A percentile compares a stretch with the other conserved stretches of the same genome.
phyloP scores from a whole-genome alignment of 2,329 filamentous ascomycete genomes.

The Aspergillus cejpii region DNA sequence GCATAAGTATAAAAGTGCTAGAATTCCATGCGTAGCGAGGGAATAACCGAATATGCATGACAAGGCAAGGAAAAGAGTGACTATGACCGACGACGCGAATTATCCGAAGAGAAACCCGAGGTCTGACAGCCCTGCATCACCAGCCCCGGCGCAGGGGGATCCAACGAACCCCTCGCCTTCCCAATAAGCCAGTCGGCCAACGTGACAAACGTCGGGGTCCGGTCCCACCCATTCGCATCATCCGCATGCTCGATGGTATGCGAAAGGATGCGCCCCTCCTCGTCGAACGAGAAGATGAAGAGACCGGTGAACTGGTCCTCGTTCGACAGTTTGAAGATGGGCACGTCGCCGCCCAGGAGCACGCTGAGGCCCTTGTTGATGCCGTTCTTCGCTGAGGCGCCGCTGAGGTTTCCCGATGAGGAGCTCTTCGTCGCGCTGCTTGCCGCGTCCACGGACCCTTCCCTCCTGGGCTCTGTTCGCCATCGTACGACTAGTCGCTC shows the following conservation, averaged over 20 bases:
- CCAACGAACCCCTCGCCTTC: constrained; percentile 54
- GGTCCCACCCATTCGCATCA: constrained; percentile 74
- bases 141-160: constrained; percentile 25
- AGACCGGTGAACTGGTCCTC: constrained; percentile 79
- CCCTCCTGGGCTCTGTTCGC: constrained; percentile 55
- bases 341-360: constrained; percentile 49
- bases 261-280: constrained; percentile 70
- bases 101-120: background rate
- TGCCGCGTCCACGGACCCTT: constrained; percentile 7
- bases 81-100: constrained; percentile 1
- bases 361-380: constrained; percentile 39
- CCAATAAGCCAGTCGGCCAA: constrained; percentile 93
- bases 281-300: constrained; percentile 94
- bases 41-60: no score
- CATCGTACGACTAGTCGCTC: constrained; percentile 90
- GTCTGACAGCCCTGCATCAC: constrained; percentile 23
- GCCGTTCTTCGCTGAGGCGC: constrained; percentile 24
- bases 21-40: no score
- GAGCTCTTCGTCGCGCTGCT: background rate
- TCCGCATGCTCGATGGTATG: constrained; percentile 95
- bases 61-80: no score
- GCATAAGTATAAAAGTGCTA: no score
- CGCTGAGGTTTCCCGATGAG: constrained; percentile 9
- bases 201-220: constrained; percentile 76
- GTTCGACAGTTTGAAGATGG: constrained; percentile 47